phyloP scores from a whole-genome alignment of 148 eudicot species.

The Amaranthus cruentus region DNA sequence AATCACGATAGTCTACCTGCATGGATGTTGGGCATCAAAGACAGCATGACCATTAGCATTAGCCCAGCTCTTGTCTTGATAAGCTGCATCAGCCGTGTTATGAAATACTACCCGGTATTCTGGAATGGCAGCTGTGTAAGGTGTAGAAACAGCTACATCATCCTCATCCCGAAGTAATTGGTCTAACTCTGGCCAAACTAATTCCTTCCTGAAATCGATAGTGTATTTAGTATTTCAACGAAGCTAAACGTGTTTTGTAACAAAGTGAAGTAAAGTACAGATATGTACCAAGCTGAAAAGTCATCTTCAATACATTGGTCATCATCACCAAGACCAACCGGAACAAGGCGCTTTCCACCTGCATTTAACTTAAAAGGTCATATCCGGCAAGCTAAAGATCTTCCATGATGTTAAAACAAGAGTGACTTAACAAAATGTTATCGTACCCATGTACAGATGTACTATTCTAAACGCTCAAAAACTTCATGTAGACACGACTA shows the following conservation, averaged over 20 bases:
- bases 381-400: not conserved
- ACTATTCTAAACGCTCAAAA: not conserved
- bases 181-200: conserved; percentile 93
- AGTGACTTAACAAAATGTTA: not conserved
- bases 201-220: conserved; percentile 59
- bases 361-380: conserved; percentile 18
- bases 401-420: not conserved
- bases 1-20: conserved; percentile 45
- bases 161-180: conserved; percentile 61
- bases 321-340: conserved; percentile 93
- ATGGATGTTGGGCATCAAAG: conserved; percentile 87
- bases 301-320: conserved; percentile 98
- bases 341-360: conserved; percentile 86
- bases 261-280: not conserved
- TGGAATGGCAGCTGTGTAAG: conserved; percentile 82
- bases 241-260: not conserved
- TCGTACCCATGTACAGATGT: not conserved
- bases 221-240: not conserved
- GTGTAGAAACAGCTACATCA: conserved; percentile 62
- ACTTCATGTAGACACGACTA: too few relatives aligned
- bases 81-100: conserved; percentile 34
- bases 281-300: conserved; percentile 79
- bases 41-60: conserved; percentile 76
- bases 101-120: conserved; percentile 72
- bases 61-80: conserved; percentile 44